Evolutionary conservation across 73 alveolate species (phyloP).

Genomic region (Stentor roeselii): DNA sequence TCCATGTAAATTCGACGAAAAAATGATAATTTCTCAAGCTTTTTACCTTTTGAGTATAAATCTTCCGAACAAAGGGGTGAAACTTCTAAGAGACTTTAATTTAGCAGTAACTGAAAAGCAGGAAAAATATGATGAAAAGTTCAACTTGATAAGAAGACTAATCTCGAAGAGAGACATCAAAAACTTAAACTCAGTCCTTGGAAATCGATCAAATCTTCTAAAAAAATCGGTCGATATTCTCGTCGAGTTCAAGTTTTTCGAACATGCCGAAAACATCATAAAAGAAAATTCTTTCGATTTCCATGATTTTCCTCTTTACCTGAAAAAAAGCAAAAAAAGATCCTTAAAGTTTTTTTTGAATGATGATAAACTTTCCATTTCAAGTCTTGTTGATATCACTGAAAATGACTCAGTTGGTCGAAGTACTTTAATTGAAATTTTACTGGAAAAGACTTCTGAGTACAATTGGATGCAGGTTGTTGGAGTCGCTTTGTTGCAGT

Average conservation of each 20-base stretch:
- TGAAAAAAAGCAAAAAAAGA: not conserved
- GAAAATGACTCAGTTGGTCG: not conserved
- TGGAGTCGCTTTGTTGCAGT: not conserved
- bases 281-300: too few relatives aligned
- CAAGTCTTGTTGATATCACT: not conserved
- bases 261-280: not conserved
- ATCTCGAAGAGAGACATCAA: not conserved
- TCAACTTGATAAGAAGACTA: not conserved
- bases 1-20: too few relatives aligned
- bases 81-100: too few relatives aligned
- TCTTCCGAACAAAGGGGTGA: not conserved
- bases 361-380: not conserved
- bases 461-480: not conserved
- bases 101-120: not conserved
- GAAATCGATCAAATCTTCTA: too few relatives aligned
- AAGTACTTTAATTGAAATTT: not conserved
- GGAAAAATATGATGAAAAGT: not conserved
- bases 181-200: not conserved
- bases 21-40: too few relatives aligned
- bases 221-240: not conserved
- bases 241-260: not conserved
- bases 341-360: not conserved
- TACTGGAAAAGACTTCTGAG: not conserved
- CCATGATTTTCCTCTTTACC: not conserved
- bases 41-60: too few relatives aligned